A percentile compares a stretch with the other conserved stretches of the same genome.
Conservation (phyloP, 345 rosid genomes). For the Citrus sinensis region DNA sequence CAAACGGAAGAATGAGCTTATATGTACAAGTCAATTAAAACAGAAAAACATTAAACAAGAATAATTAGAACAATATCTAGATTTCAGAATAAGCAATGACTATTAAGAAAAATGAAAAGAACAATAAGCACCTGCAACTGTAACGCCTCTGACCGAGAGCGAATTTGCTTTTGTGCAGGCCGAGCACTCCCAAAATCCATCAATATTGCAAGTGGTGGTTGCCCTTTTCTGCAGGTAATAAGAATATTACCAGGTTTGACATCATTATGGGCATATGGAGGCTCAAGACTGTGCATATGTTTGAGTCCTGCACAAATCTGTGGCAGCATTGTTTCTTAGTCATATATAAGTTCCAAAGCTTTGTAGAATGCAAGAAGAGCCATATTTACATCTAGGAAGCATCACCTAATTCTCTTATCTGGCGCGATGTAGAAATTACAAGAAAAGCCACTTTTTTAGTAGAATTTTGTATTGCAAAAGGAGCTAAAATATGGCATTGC, state of each 20-base stretch:
- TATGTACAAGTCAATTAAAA: background rate
- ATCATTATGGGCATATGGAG: conserved; percentile 99
- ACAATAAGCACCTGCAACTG: conserved; percentile 70
- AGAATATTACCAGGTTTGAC: conserved; percentile 97
- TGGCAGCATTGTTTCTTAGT: conserved; percentile 19
- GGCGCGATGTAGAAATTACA: background rate
- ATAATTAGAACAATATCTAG: background rate
- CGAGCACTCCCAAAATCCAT: conserved; percentile 98
- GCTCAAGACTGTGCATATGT: conserved; percentile 90
- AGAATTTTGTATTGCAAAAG: background rate
- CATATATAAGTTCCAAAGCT: background rate
- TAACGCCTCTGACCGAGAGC: conserved; percentile 87
- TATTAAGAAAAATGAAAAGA: background rate
- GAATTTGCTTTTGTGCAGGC: conserved; percentile 83
- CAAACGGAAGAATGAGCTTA: background rate
- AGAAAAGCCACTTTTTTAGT: background rate
- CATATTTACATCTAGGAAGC: background rate
- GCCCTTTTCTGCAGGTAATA: conserved; percentile 72
- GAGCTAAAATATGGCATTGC: background rate
- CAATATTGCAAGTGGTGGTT: conserved; percentile 77
- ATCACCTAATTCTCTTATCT: background rate
- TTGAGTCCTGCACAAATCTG: conserved; percentile 98
- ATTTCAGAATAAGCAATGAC: background rate
- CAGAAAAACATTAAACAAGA: background rate
- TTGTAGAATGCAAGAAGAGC: background rate